Evolutionary conservation across 805 yeast species (phyloP), one percentile per base, ranked within the genome.

Genomic region (Cyberlindnera euphorbiiphila): DNA sequence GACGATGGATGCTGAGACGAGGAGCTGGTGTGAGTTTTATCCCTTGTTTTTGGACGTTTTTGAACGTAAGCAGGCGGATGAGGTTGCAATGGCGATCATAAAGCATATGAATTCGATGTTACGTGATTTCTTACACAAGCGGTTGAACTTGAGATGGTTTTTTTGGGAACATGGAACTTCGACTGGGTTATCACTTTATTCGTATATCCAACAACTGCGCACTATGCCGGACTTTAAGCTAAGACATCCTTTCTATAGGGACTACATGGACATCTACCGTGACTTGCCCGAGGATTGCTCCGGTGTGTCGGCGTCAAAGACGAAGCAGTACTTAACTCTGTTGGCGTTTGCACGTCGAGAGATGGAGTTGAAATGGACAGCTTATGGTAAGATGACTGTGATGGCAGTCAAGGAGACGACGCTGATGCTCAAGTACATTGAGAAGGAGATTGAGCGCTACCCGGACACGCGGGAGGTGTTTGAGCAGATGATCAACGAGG

Each of bases 351-450:
- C 35, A 8, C n/a, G 39, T 9, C 25, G 17, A 4, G 34, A 24
- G 20, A 29, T 36, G 39, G 39, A 36, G 29, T 4, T 15, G 21
- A 36, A 36, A 17, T 36, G 39, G 39, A 29, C 39, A 8, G 20
- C 29, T 2, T 36, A 29, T 31, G 34, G 34, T 5, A 27, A 31
- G 18, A 30, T 36, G 39, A 25, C 27, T 6, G 26, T 22, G 3
- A 4, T 21, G 10, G 21, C 17, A 7, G 17, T 36, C 7, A 19
- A 16, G 6, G 33, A 30, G 35, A 30, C 35, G 12, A 20, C 26
- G 4, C 13, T 30, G n/a, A 22, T 28, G 5, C 14, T 36, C 13
- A 25, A 19, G 12, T 29, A 29, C 30, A 13, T 36, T 15, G 34
- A 36, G n/a, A 20, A 29, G 17, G 34, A 36, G 12, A 29, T 29